Base-by-base conservation (phyloP, 371 early-diverging fungal species). In the Apophysomyces sp. region DNA sequence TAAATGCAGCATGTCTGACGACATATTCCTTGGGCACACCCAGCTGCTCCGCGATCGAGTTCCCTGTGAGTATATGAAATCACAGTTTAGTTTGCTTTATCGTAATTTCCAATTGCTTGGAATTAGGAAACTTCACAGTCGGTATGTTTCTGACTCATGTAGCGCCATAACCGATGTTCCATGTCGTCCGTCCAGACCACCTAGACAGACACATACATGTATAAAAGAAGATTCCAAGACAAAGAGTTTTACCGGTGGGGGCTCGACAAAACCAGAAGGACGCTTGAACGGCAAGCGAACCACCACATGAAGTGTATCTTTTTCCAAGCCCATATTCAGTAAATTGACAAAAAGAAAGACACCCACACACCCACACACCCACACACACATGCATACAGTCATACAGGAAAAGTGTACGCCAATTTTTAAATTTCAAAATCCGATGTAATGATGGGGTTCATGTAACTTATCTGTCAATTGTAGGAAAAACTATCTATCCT, bases 111-210 rank as follows among this genome's bases (percentile, higher is more conserved):
- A 34, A 2, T 31, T 62, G 31, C 5, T 2, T n/a, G 40, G 16
- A 13, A 11, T 13, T 34, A 11, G 16, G 21, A 21, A 18, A 26
- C 7, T 66, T 74, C 74, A 85, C 87, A 87, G 55, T 87, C 86
- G 18, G 81, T 80, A 27, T 83, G 79, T 52, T 84, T 85, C 55
- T 83, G 83, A 6, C 83, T 78, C 67, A 86, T 80, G 58, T 84
- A 74, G 53, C 82, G 78, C 85, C 87, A 86, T 41, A 87, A 55
- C 15, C 74, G 74, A 44, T 83, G 80, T 34, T 87, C 87, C 87
- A 86, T 86, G 56, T 80, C 82, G 37, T 85, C 85, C 16, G 86
- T 86, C 87, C 87, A 87, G 39, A 81, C 67, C 57, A 86, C 76
- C 87, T 87, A 69, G 49, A 15, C 49, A 31, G 31, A 13, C 51